Conservation (phyloP, 768 basidiomycete species). For the Clavaria fumosa region DNA sequence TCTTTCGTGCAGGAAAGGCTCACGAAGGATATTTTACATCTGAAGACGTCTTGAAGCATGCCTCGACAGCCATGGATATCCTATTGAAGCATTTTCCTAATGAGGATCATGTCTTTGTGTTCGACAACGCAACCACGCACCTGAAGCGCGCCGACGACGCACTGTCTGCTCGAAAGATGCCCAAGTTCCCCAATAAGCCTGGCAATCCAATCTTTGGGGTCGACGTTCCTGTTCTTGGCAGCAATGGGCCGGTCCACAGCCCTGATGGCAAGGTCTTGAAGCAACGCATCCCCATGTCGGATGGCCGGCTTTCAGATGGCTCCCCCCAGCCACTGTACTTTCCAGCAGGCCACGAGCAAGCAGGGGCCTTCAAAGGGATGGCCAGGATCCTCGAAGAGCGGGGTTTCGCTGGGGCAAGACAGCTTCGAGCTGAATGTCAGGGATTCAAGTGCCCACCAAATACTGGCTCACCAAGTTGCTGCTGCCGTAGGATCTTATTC, state of each 20-base stretch:
- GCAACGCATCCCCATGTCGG: background rate
- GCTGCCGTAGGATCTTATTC: constrained; percentile 17
- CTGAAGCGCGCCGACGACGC: constrained; percentile 11
- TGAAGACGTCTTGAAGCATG: constrained; percentile 14
- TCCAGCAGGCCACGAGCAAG: constrained; percentile 11
- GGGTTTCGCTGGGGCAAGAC: background rate
- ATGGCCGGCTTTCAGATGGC: constrained; percentile 11
- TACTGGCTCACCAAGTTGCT: constrained; percentile 12
- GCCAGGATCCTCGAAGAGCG: constrained; percentile 7
- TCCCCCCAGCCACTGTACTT: constrained; percentile 18
- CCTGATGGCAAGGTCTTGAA: constrained; percentile 12
- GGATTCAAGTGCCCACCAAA: constrained; percentile 9
- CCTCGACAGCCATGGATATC: constrained; percentile 13
- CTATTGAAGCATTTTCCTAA: constrained; percentile 9
- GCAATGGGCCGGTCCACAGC: constrained; percentile 9
- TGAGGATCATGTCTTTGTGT: constrained; percentile 14
- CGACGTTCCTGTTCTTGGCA: background rate
- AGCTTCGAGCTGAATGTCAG: constrained; percentile 3
- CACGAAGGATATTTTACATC: constrained; percentile 15
- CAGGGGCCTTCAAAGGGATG: constrained; percentile 27
- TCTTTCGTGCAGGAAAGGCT: constrained; percentile 14
- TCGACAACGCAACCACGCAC: constrained; percentile 17
- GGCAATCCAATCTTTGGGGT: constrained; percentile 4
- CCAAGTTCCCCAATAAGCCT: constrained; percentile 9
- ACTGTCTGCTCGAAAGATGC: constrained; percentile 16